Base-by-base conservation (phyloP, 306 rosid species). In the Mucuna pruriens region DNA sequence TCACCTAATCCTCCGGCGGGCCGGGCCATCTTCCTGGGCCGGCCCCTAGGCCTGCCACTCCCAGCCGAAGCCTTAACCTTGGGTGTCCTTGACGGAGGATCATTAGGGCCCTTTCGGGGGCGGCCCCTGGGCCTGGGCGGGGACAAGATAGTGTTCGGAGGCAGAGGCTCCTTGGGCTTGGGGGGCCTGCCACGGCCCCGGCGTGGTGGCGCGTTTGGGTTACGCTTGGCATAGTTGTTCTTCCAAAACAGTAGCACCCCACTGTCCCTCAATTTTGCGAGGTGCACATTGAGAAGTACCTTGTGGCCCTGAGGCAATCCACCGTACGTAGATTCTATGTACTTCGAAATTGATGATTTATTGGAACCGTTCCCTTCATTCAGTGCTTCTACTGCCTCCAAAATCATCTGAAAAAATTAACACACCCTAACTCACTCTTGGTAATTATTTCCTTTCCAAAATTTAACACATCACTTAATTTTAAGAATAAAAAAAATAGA, bases 121-220 rank as follows among this genome's bases (percentile, higher is more conserved):
- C 93, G 88, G 20, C 94, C 97, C 46, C 89, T 87, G 1, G 90
- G 88, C 89, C 85, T 87, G 1, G 87, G 19, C 0, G 89, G 49
- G 17, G 72, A 17, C 29, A 29, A 38, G 13, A 25, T 36, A 0
- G 20, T 6, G 13, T 23, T 70, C 0, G 71, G 60, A 0, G 83
- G 29, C 17, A 73, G 78, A 9, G 76, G 73, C 0, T 1, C 87
- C 82, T 84, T 90, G 0, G 87, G 78, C 76, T 92, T 92, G 0
- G 94, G 90, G 0, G 97, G 97, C 82, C 97, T 79, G 39, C 97
- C 97, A 15, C 97, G 94, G 25, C 97, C 97, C 2, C 97, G 79
- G 23, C 90, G 87, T 0, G 94, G 97, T 7, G 97, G 91, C 2
- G 97, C 89, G 25, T 88, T 75, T 1, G 92, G 91, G 73, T 88